Evolutionary conservation across 306 rosid species (phyloP).

Genomic region (Vigna hirtella): DNA sequence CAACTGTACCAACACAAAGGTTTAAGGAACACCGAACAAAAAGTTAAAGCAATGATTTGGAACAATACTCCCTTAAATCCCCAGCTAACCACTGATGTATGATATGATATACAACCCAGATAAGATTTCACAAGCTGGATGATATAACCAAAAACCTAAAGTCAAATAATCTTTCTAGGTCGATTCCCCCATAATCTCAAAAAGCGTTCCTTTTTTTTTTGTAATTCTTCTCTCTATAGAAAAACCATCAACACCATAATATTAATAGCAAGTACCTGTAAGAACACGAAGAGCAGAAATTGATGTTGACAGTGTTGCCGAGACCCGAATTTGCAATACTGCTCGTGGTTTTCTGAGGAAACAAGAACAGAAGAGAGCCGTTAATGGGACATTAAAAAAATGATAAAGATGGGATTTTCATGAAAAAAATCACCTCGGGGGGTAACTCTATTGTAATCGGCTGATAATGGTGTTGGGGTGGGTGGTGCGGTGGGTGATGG

Average conservation of each 20-base stretch:
- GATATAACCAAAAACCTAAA: constrained; percentile 1
- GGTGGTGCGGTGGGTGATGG: constrained; percentile 45
- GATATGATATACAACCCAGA: constrained; percentile 7
- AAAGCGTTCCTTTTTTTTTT: background rate
- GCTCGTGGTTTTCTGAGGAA: constrained; percentile 50
- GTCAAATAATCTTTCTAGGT: background rate
- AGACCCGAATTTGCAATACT: constrained; percentile 55
- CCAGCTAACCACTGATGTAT: constrained; percentile 1
- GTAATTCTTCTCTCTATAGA: background rate
- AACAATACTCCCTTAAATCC: background rate
- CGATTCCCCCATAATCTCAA: background rate
- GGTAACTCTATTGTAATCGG: constrained; percentile 39
- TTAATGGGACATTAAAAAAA: background rate
- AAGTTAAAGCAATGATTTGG: background rate
- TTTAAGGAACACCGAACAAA: constrained; percentile 2
- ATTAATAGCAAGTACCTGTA: constrained; percentile 48
- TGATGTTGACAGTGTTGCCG: constrained; percentile 68
- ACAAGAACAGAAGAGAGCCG: background rate
- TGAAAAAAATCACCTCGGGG: constrained; percentile 40
- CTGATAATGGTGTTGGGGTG: constrained; percentile 40
- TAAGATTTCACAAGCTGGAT: background rate
- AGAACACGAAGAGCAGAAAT: constrained; percentile 80
- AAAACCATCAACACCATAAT: background rate
- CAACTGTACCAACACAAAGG: background rate
- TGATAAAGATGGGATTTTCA: background rate